Conservation (phyloP, 2,329 filamentous ascomycete species). For the Rhynchosporium graminicola region DNA sequence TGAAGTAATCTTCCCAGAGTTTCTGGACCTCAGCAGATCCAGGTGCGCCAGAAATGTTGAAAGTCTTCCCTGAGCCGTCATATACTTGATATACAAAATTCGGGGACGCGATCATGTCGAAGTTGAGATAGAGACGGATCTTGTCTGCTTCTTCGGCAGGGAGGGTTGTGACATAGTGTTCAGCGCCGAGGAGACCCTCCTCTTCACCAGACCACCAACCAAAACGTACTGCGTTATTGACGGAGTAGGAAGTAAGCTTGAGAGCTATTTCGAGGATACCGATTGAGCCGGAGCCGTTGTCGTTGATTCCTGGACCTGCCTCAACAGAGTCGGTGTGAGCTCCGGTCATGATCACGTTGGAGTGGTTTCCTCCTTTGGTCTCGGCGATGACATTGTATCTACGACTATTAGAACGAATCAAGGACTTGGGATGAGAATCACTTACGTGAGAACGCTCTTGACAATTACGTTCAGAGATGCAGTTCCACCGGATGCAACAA, state of each 20-base stretch:
- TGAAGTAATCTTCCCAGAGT: conserved; percentile 22
- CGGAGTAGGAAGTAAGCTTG: conserved; percentile 55
- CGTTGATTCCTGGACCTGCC: conserved; percentile 53
- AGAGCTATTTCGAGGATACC: conserved; percentile 61
- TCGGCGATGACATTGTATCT: conserved; percentile 59
- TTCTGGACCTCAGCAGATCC: conserved; percentile 24
- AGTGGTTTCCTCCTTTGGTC: conserved; percentile 56
- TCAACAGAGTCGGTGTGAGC: conserved; percentile 63
- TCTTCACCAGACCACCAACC: conserved; percentile 68
- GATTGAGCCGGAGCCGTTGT: conserved; percentile 41
- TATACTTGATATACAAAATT: conserved; percentile 69
- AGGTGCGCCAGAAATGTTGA: conserved; percentile 56
- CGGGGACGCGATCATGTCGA: conserved; percentile 66
- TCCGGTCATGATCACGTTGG: conserved; percentile 66
- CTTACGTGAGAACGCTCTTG: conserved; percentile 15
- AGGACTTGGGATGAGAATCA: neutral
- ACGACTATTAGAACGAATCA: neutral
- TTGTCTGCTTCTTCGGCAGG: conserved; percentile 56
- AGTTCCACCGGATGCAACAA: conserved; percentile 20
- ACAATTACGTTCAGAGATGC: conserved; percentile 17
- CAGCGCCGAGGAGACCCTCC: conserved; percentile 62
- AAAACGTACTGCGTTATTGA: conserved; percentile 65
- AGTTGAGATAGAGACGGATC: conserved; percentile 67
- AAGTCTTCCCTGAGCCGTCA: conserved; percentile 37
- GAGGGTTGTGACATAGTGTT: conserved; percentile 58